Conservation (phyloP, 257 asterid species). For the Nicotiana undulata region DNA sequence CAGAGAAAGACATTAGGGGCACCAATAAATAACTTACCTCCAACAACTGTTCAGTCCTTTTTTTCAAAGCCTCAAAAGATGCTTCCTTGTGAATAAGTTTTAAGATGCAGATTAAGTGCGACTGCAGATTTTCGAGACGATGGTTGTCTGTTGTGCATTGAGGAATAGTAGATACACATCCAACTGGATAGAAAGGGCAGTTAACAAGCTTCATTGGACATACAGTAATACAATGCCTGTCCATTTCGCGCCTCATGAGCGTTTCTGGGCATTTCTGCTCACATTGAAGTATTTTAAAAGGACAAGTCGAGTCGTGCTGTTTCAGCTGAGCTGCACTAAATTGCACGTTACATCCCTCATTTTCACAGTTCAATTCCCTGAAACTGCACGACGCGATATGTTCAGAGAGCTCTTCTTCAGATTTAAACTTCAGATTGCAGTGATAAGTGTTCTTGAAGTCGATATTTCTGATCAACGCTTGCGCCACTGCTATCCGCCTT, state of each 20-base stretch:
- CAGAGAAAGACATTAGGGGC: neutral
- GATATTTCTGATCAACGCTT: slow-evolving; percentile 49
- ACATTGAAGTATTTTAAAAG: slow-evolving; percentile 54
- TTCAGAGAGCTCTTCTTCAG: slow-evolving; percentile 31
- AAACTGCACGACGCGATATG: slow-evolving; percentile 38
- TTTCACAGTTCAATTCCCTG: slow-evolving; percentile 35
- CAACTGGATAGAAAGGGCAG: slow-evolving; percentile 53
- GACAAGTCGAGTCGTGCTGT: slow-evolving; percentile 45
- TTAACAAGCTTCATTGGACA: slow-evolving; percentile 70
- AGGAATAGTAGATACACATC: slow-evolving; percentile 45
- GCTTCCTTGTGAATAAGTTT: slow-evolving; percentile 41
- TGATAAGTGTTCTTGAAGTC: slow-evolving; percentile 42
- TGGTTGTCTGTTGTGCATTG: slow-evolving; percentile 36
- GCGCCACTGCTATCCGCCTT: slow-evolving; percentile 49
- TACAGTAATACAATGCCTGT: slow-evolving; percentile 57
- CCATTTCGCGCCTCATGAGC: slow-evolving; percentile 70
- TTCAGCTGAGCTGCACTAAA: slow-evolving; percentile 47
- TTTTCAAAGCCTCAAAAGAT: slow-evolving; percentile 33
- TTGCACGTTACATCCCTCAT: slow-evolving; percentile 51
- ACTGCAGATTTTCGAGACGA: slow-evolving; percentile 31
- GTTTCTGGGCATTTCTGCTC: slow-evolving; percentile 52
- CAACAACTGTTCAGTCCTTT: slow-evolving; percentile 32
- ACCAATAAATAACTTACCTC: slow-evolving; percentile 21
- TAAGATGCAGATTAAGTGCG: slow-evolving; percentile 42
- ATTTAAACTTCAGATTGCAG: slow-evolving; percentile 41